phyloP scores from a whole-genome alignment of 495 filamentous ascomycete species.

The Usnea hakonensis region DNA sequence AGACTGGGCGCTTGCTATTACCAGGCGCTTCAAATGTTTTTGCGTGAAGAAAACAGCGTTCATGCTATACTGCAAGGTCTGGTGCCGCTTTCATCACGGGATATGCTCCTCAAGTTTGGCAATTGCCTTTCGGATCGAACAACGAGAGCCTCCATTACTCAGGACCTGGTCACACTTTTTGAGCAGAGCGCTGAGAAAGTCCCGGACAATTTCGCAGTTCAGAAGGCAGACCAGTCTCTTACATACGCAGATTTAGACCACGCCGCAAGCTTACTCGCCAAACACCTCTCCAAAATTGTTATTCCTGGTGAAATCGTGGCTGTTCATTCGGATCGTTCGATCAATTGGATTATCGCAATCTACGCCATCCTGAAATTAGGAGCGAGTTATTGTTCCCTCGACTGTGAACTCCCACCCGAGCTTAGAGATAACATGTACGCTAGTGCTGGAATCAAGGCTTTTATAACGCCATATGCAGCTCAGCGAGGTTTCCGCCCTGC shows the following conservation, averaged over 20 bases:
- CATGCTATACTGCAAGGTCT: too few species aligned
- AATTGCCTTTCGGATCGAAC: conserved; percentile 13
- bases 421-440: too few species aligned
- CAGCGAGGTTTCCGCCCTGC: too few species aligned
- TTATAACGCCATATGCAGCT: too few species aligned
- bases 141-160: background rate
- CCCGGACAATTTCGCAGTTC: too few species aligned
- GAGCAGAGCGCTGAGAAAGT: conserved; percentile 12
- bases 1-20: too few species aligned
- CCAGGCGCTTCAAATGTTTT: too few species aligned
- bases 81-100: background rate
- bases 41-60: background rate
- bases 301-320: conserved; percentile 27
- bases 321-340: conserved; percentile 29
- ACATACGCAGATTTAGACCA: conserved; percentile 23
- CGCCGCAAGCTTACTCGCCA: background rate
- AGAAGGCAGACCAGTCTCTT: too few species aligned
- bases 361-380: conserved; percentile 30
- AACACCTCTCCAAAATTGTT: conserved; percentile 5
- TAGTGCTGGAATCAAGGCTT: background rate
- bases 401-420: conserved; percentile 18
- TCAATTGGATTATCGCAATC: conserved; percentile 36
- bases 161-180: conserved; percentile 26
- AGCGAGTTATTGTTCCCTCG: conserved; percentile 28
- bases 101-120: background rate